phyloP scores from a whole-genome alignment of 2,329 filamentous ascomycete genomes.

The Fusarium papillatum region DNA sequence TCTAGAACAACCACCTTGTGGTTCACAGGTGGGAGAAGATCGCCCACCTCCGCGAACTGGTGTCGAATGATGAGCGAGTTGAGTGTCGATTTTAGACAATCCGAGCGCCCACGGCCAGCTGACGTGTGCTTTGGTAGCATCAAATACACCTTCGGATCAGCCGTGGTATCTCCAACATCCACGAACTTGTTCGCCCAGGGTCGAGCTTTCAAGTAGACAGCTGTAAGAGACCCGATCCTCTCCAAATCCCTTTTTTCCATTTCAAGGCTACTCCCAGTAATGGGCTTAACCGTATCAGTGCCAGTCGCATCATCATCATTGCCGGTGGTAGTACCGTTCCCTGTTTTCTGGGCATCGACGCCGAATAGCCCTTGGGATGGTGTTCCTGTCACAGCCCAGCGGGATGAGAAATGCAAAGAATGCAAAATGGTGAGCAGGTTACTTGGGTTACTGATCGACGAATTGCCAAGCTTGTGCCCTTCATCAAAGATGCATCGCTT shows the following conservation, averaged over 20 bases:
- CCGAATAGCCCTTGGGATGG: constrained; percentile 88
- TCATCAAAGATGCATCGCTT: constrained; percentile 93
- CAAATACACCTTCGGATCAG: constrained; percentile 82
- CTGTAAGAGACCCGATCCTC: constrained; percentile 74
- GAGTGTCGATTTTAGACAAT: constrained; percentile 78
- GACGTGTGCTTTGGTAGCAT: constrained; percentile 67
- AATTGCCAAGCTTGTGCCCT: constrained; percentile 86
- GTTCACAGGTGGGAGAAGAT: constrained; percentile 77
- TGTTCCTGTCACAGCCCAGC: constrained; percentile 93
- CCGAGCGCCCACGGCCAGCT: constrained; percentile 68
- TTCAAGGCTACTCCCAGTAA: constrained; percentile 40
- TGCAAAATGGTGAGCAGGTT: constrained; percentile 66
- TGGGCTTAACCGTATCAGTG: background rate
- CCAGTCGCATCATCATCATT: background rate
- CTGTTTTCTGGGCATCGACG: constrained; percentile 52
- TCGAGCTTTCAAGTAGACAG: constrained; percentile 80
- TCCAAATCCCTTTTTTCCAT: constrained; percentile 75
- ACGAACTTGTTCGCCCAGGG: constrained; percentile 79
- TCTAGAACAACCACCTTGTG: constrained; percentile 82
- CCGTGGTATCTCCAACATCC: constrained; percentile 68
- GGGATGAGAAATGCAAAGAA: constrained; percentile 73
- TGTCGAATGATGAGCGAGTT: constrained; percentile 88
- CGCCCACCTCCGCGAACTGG: constrained; percentile 76
- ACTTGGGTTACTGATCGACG: constrained; percentile 67
- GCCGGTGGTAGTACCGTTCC: background rate